Base-by-base conservation (phyloP, 345 rosid species). In the Rhodamnia argentea region DNA sequence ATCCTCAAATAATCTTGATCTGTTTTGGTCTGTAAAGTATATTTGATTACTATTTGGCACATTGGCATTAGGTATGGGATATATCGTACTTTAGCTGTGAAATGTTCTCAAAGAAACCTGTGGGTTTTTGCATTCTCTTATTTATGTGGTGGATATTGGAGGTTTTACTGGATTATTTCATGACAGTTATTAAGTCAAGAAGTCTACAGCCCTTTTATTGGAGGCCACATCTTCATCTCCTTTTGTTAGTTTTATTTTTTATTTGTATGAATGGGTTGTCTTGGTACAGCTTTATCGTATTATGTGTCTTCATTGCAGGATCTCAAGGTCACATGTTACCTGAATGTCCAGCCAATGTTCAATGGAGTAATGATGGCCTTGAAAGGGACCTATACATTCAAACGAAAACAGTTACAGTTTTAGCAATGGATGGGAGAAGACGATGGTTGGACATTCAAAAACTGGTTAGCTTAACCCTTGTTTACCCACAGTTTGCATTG, bases 401-500 rank as follows among this genome's bases (percentile, higher is more conserved):
- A 89, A 90, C 96, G 84, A 92, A 92, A 62, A 95, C 97, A 26
- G 93, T 97, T 86, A 97, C 99, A 51, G 92, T 96, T 90, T 94
- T 97, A 94, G 99, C 99, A 84, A 97, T 97, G 99, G 99, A 97
- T 87, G 99, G 99, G 85, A 96, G 96, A 91, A 92, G 98, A 90
- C 93, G 99, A 84, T 97, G 99, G 99, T 88, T 97, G 90, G 99
- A 97, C 92, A 94, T 96, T 90, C 90, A 92, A 60, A 90, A 93
- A 88, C 90, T 95, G 98, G 99, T 97, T 84, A 91, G 96, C 88
- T 84, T 37, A 26, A 70, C 26, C 59, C 59, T 20, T 16, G 54
- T 56, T 85, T 76, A 18, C 81, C 81, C 37, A 70, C 13, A 37
- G 47, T 37, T 70, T 70, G 81, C 81, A 37, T 37, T 11, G 44